phyloP scores from a whole-genome alignment of 768 basidiomycete species.

The Lepiota subincarnata region DNA sequence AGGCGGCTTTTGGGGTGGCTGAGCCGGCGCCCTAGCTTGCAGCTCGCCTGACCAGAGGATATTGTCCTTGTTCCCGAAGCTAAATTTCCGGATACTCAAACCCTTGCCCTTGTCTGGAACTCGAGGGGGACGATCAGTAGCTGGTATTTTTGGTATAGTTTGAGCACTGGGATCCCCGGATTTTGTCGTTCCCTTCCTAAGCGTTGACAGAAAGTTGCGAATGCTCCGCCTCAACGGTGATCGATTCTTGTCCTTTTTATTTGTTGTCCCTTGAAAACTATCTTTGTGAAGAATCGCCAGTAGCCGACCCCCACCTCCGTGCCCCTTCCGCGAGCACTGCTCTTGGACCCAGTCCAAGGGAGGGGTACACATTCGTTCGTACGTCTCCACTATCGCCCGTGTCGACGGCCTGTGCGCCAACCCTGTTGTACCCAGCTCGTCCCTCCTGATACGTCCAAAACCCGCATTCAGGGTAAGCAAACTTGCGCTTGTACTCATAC shows the following conservation, averaged over 20 bases:
- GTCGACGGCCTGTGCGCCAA: not conserved
- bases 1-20: not conserved
- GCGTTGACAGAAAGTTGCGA: constrained; percentile 13
- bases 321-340: not conserved
- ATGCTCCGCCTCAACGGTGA: constrained; percentile 13
- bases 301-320: not conserved
- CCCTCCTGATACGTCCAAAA: not conserved
- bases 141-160: not conserved
- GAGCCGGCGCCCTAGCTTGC: not conserved
- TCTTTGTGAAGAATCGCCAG: not conserved
- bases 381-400: not conserved
- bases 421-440: not conserved
- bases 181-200: constrained; percentile 19
- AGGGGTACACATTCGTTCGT: constrained; percentile 4
- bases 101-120: not conserved
- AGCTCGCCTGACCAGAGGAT: too few relatives aligned
- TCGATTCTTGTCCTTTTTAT: constrained; percentile 11
- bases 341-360: not conserved
- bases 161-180: constrained; percentile 1
- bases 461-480: not conserved
- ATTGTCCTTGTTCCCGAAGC: too few relatives aligned
- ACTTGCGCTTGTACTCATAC: not conserved
- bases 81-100: too few relatives aligned
- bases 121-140: not conserved
- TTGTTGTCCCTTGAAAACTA: not conserved